Evolutionary conservation across 169 alveolate species (phyloP).

Genomic region (Eimeria falciformis): DNA sequence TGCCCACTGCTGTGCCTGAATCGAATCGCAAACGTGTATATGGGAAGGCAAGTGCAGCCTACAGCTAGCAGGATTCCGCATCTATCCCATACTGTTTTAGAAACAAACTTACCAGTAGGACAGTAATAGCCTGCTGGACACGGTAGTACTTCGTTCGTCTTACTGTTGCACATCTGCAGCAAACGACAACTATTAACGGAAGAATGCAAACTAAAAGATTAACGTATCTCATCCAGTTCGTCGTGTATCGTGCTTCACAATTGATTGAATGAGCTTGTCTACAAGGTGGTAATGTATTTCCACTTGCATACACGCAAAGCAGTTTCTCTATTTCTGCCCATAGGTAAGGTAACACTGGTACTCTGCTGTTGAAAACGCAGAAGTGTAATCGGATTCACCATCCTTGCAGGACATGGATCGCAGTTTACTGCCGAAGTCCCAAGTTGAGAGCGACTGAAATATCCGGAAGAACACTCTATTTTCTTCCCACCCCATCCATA

Average conservation of each 20-base stretch:
- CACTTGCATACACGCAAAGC: too few species aligned
- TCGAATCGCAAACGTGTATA: neutral
- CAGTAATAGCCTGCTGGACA: constrained; percentile 43
- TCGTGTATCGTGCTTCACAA: too few species aligned
- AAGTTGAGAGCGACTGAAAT: neutral
- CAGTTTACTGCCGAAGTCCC: constrained; percentile 30
- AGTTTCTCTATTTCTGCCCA: too few species aligned
- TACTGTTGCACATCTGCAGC: constrained; percentile 25
- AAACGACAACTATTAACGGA: neutral
- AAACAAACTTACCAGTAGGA: neutral
- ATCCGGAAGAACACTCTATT: neutral
- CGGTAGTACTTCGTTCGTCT: neutral
- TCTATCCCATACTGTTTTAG: neutral
- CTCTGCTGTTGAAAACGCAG: too few species aligned
- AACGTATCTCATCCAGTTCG: too few species aligned
- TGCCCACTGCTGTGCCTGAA: constrained; percentile 23
- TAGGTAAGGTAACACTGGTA: too few species aligned
- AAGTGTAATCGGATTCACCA: neutral
- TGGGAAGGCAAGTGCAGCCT: too few species aligned
- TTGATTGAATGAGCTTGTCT: too few species aligned
- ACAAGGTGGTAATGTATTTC: too few species aligned
- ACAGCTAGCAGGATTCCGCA: neutral
- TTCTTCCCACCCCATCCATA: neutral
- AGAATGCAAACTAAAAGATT: too few species aligned
- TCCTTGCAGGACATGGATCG: constrained; percentile 15